Base-by-base conservation (phyloP, 441 rosid genomes). In the Croton setiger region DNA sequence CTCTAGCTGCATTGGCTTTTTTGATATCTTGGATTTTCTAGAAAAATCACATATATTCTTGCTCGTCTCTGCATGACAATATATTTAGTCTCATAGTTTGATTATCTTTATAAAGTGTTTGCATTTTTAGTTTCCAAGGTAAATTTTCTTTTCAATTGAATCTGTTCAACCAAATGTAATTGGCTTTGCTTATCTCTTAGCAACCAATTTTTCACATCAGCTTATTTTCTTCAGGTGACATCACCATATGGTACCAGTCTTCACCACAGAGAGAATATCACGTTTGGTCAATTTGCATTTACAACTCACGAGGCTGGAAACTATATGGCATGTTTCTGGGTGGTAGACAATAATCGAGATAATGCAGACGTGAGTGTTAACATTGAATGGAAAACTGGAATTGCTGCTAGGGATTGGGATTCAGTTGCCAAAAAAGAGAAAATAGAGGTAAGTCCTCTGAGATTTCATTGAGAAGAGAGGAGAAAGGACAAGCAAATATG, bases 301-400 rank as follows among this genome's bases (percentile, higher is more conserved):
- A 91, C 98, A 2, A 85, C 92, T 27, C 83, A 84, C 35, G 96
- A 94, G 79, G 82, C 91, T 58, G 98, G 98, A 49, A 89, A 81
- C 72, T 84, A 91, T 75, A 72, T 82, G 62, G 92, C 96, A 12
- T 94, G 97, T 75, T 87, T 94, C 58, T 86, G 92, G 87, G 72
- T 80, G 27, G 85, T 80, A 27, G 79, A 79, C 18, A 65, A 74
- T 11, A 54, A 63, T 71, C 83, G 71, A 53, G 81, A 77, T 27
- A 67, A 60, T 39, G 86, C 80, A 63, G 91, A 86, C 15, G 70
- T 87, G 45, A 87, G 86, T 72, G 83, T 92, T 62, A 88, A 84
- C 79, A 70, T 94, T 56, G 97, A 94, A 72, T 94, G 97, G 98
- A 92, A 86, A 84, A 92, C 88, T 59, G 99, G 99, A 71, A 87